These are phyloP conservation scores for Tricharina praecox DNA, from an alignment of 495 filamentous ascomycete genomes.

Conservation along the genomic window DNA sequence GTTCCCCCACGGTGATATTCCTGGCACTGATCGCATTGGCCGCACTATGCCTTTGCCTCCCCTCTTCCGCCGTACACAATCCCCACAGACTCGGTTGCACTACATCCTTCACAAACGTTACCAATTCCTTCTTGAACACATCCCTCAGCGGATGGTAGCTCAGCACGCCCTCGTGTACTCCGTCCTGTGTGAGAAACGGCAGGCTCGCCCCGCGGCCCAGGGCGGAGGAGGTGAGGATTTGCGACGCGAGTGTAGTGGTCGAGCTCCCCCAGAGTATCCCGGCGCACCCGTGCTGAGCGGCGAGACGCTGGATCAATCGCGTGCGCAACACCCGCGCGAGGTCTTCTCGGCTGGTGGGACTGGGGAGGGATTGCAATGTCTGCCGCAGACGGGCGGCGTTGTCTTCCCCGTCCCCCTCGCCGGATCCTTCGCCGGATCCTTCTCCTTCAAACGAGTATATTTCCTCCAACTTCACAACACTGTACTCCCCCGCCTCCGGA, in stretches of 20 bases:
- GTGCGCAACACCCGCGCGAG: slow-evolving; percentile 51
- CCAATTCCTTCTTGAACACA: slow-evolving; percentile 60
- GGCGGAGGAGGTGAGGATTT: slow-evolving; percentile 68
- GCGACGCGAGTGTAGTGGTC: slow-evolving; percentile 73
- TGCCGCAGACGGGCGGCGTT: slow-evolving; percentile 33
- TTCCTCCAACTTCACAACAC: slow-evolving; percentile 13
- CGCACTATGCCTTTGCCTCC: slow-evolving; percentile 11
- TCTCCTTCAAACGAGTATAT: slow-evolving; percentile 30
- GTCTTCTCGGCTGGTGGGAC: slow-evolving; percentile 59
- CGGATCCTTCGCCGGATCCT: slow-evolving; percentile 16
- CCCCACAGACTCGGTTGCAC: slow-evolving; percentile 10
- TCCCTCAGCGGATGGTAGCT: slow-evolving; percentile 63
- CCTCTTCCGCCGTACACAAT: slow-evolving; percentile 15
- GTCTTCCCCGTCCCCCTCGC: slow-evolving; percentile 21
- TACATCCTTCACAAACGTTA: slow-evolving; percentile 38
- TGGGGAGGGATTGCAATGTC: slow-evolving; percentile 42
- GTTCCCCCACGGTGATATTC: slow-evolving; percentile 71
- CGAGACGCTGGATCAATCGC: slow-evolving; percentile 48
- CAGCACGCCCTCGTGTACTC: slow-evolving; percentile 15
- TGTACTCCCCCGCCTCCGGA: slow-evolving; percentile 11
- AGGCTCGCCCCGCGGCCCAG: slow-evolving; percentile 53
- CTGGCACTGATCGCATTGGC: slow-evolving; percentile 33
- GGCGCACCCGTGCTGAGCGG: slow-evolving; percentile 42
- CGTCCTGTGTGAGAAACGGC: neutral
- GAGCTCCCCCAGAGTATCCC: slow-evolving; percentile 68